A percentile compares a stretch with the other conserved stretches of the same genome.
Conservation (phyloP, 345 rosid genomes). For the Eucalyptus regnans region DNA sequence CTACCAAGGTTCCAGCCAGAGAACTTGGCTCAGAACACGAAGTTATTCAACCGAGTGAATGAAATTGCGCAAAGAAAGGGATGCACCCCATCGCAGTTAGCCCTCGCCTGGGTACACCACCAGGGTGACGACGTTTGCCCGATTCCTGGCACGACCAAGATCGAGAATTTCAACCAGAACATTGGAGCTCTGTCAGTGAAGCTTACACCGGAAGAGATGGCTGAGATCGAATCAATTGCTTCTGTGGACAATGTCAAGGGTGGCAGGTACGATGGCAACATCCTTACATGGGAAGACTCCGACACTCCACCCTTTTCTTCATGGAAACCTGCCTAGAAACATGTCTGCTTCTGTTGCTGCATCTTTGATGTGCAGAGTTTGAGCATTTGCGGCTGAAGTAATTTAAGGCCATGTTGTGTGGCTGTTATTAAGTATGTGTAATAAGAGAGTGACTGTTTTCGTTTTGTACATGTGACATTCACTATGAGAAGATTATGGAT, state of each 20-base stretch:
- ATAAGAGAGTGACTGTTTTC: background rate
- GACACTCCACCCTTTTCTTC: conserved; percentile 54
- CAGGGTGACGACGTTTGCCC: conserved; percentile 56
- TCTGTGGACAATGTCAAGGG: conserved; percentile 24
- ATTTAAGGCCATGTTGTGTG: background rate
- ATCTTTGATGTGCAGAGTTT: background rate
- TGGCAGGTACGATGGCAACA: background rate
- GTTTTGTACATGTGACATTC: background rate
- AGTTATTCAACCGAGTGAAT: conserved; percentile 23
- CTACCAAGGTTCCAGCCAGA: conserved; percentile 52
- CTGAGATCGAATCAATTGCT: conserved; percentile 42
- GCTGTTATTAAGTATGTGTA: background rate
- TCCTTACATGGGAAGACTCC: conserved; percentile 4
- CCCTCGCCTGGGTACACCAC: conserved; percentile 69
- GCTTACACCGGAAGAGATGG: conserved; percentile 42
- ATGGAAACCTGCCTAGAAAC: conserved; percentile 11
- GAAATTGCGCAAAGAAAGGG: conserved; percentile 36
- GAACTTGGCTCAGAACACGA: conserved; percentile 36
- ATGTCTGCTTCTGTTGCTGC: background rate
- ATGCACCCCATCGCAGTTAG: conserved; percentile 53
- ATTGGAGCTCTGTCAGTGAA: conserved; percentile 46
- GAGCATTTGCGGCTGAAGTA: background rate
- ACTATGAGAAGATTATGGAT: background rate
- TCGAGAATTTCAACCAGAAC: conserved; percentile 43
- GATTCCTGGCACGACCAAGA: conserved; percentile 55